Evolutionary conservation across 768 basidiomycete species (phyloP).

Genomic region (Panaeolus cyanescens): DNA sequence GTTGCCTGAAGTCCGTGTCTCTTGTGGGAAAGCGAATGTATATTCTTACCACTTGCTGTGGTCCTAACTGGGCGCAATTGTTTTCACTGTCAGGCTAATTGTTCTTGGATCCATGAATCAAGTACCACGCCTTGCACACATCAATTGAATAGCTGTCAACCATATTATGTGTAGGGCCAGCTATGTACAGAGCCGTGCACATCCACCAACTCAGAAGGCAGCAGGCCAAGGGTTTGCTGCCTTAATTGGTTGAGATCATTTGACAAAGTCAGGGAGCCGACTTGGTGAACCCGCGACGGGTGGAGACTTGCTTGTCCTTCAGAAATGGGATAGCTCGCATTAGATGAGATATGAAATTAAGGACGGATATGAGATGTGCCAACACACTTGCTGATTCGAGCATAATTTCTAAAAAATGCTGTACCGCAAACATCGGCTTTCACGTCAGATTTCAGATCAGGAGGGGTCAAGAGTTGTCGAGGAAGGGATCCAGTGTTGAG

Average conservation of each 20-base stretch:
- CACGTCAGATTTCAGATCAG: too few species aligned
- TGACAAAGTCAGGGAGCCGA: conserved; percentile 10
- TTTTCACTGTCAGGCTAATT: conserved; percentile 12
- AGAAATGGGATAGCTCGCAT: conserved; percentile 17
- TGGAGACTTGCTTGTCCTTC: conserved; percentile 18
- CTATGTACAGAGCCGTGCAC: too few species aligned
- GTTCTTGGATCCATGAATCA: conserved; percentile 21
- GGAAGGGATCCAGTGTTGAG: too few species aligned
- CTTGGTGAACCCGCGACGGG: conserved; percentile 23
- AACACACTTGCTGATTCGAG: too few species aligned
- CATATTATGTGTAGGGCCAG: conserved; percentile 14
- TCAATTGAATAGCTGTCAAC: conserved; percentile 18
- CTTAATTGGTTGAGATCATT: background rate
- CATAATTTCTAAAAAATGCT: too few species aligned
- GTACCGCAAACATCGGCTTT: too few species aligned
- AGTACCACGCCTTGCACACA: conserved; percentile 17
- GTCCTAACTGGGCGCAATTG: conserved; percentile 13
- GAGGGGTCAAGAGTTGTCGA: too few species aligned
- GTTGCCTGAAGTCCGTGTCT: too few species aligned
- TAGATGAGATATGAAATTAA: conserved; percentile 13
- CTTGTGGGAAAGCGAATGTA: too few species aligned
- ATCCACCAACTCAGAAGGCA: too few species aligned
- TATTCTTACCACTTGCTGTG: too few species aligned
- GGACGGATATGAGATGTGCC: background rate
- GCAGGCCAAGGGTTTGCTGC: background rate